Base-by-base conservation (phyloP, 495 filamentous ascomycete genomes). In the Lentithecium fluviatile region DNA sequence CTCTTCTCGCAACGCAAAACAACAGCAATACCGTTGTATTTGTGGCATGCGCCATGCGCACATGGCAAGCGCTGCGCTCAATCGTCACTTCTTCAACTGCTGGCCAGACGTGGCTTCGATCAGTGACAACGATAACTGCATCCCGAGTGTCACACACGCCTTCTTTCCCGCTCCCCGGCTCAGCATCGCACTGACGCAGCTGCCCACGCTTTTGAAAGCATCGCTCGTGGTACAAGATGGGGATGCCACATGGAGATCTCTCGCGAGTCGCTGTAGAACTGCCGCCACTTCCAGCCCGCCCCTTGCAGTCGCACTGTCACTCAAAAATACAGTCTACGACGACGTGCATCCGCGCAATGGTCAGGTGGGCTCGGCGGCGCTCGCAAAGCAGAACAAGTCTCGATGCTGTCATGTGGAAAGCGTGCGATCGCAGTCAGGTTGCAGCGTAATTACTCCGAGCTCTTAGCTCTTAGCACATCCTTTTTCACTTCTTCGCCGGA, bases 321-420 rank as follows among this genome's bases (percentile, higher is more conserved):
- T 50, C 59, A 62, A 42, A 23, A n/a, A 36, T 47, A 42, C 50
- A 29, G n/a, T 38, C 37, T 19, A 37, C 64, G 64, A 58, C 64
- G 64, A 62, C 36, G 38, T 67, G 58, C 64, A 67, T 53, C 43
- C 34, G 46, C 36, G 19, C 8, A 37, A 49, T 49, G 59, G 64
- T 62, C 64, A 67, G 58, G 58, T 62, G 57, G 45, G n/a, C n/a
- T n/a, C n/a, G 47, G 52, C 38, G 8, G 48, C 40, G 29, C 47
- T 55, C 46, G 46, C 37, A 58, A 26, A 37, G 12, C 15, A 8
- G 24, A 48, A 38, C 32, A 56, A 25, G 21, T 46, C 15, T 15
- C 46, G 24, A 12, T 11, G 38, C 47, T 26, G 38, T 65, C 62
- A 65, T 65, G 55, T 65, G 62, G 29, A 10, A 10, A 32, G 29